Evolutionary conservation across 73 alveolate genomes (phyloP), one percentile per base, ranked within the genome.

Genomic region (Paraurostyla sp.): DNA sequence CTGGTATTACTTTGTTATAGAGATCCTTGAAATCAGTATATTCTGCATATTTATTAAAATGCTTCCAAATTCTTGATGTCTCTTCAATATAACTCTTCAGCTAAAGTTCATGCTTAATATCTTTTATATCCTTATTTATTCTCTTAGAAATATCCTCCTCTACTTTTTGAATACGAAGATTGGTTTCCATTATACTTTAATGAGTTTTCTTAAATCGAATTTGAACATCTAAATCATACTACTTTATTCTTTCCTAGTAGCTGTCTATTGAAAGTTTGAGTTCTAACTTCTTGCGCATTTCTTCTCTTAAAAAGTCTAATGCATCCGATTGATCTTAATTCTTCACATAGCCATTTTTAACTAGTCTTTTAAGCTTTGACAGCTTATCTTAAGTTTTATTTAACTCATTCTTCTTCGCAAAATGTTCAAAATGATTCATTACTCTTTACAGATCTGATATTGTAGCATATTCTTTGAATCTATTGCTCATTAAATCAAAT

Each of bases 1-100:
- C 86, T 48, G 86, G 86, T 30, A 73, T 18, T 3, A 73, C 86
- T 46, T 73, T 73, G 30, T 48, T 73, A 45, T 73, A 73, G 6
- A 73, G 51, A 45, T 73, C 86, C 49, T 73, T 73, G n/a, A 73
- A 27, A 29, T 73, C 86, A 13, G 23, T 36, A 73, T 73, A 73
- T 23, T 23, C 65, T 32, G 86, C 65, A 73, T 73, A 73, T 16
- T 40, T 73, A 27, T 41, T 6, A 73, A 73, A 73, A 46, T 73
- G 11, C 46, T 49, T 73, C 86, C 86, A 73, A 32, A 73, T 0
- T 73, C 52, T 73, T 0, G 23, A 7, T 4, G 71, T 49, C 52
- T 73, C 86, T 16, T 73, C 86, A 0, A 45, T 23, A 49, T 22
- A 29, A 18, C 54, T 48, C 52, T 46, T 73, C 36, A 45, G 7